A percentile compares a stretch with the other conserved stretches of the same genome.
These are phyloP conservation scores for Alternaria infectoria DNA, from an alignment of 2,329 filamentous ascomycete species.

Conservation along the genomic window DNA sequence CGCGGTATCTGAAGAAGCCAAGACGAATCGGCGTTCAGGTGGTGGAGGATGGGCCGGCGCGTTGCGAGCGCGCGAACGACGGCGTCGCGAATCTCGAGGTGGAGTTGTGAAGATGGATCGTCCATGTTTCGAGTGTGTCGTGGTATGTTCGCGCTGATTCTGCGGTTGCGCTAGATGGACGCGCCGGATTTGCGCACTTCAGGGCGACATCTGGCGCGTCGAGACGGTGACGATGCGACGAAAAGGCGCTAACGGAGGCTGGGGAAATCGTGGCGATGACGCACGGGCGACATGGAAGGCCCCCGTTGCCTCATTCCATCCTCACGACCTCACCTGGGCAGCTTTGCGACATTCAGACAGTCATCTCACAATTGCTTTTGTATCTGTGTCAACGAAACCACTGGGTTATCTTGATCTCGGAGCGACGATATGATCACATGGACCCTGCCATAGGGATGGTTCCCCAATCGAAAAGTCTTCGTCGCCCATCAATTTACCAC, in stretches of 20 bases:
- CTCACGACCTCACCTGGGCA: too few species aligned
- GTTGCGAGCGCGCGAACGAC: constrained; percentile 49
- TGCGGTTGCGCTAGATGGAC: constrained; percentile 2
- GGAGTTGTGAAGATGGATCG: constrained; percentile 49
- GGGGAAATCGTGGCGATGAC: constrained; percentile 14
- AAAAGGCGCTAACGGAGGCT: constrained; percentile 20
- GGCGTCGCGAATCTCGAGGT: constrained; percentile 51
- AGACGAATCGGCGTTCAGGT: constrained; percentile 71
- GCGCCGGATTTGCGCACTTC: constrained; percentile 15
- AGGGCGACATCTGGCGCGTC: constrained; percentile 29
- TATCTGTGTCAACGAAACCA: not conserved
- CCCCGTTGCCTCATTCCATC: not conserved
- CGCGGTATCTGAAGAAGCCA: constrained; percentile 71
- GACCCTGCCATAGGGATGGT: not conserved
- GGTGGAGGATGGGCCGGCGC: constrained; percentile 63
- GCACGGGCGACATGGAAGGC: constrained; percentile 15
- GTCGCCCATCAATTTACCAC: not conserved
- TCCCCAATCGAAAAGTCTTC: not conserved
- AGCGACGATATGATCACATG: not conserved
- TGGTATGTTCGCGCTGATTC: not conserved
- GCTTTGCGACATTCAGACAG: not conserved
- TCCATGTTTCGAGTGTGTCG: constrained; percentile 30
- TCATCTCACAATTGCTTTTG: not conserved
- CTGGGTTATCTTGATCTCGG: not conserved
- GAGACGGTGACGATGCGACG: not conserved